Evolutionary conservation across 1,284 basidiomycete genomes (phyloP).

Genomic region (Cutaneotrichosporon sp.): DNA sequence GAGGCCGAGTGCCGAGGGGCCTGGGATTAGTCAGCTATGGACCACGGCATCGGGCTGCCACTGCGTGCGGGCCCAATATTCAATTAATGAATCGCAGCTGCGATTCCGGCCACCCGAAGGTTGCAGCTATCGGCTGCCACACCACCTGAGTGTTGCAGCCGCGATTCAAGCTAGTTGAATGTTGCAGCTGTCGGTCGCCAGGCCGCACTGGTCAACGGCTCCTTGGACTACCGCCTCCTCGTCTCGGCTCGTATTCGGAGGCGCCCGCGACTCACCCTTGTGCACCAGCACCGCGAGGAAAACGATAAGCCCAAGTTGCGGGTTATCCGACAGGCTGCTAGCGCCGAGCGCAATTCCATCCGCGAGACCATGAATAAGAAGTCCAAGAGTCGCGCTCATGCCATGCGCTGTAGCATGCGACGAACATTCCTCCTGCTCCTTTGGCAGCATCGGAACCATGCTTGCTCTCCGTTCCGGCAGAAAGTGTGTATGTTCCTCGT

Average conservation of each 20-base stretch:
- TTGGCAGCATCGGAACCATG: conserved; percentile 13
- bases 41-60: background rate
- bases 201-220: no score
- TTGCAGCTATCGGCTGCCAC: no score
- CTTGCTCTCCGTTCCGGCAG: background rate
- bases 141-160: no score
- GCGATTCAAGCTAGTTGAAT: no score
- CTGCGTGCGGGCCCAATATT: no score
- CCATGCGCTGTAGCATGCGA: conserved; percentile 33
- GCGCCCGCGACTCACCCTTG: conserved; percentile 63
- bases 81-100: no score
- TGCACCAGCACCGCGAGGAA: conserved; percentile 85
- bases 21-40: conserved; percentile 53
- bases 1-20: conserved; percentile 79
- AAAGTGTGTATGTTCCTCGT: conserved; percentile 7
- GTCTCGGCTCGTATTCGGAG: no score
- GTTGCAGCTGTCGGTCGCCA: no score
- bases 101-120: no score
- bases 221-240: no score
- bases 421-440: conserved; percentile 19
- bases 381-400: conserved; percentile 74
- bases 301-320: conserved; percentile 68
- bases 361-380: conserved; percentile 80
- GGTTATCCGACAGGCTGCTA: conserved; percentile 47
- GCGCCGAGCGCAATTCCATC: conserved; percentile 89